Conservation (phyloP, 768 basidiomycete species). For the Leccinum subgranulosum region DNA sequence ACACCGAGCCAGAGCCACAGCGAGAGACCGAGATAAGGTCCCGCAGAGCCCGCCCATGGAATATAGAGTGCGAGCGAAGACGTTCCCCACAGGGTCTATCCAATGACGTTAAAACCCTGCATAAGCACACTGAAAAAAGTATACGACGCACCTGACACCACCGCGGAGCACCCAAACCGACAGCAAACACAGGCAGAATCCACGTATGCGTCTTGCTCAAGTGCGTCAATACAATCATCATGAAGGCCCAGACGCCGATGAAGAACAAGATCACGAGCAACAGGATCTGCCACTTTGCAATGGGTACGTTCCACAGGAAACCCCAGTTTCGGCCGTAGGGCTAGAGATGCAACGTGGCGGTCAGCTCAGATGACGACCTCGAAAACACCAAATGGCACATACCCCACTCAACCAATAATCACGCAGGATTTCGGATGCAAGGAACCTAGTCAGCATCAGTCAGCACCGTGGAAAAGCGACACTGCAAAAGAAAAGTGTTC, state of each 20-base stretch:
- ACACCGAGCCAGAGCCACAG: conserved; percentile 97
- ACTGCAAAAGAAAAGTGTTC: background rate
- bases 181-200: conserved; percentile 92
- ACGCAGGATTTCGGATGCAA: conserved; percentile 87
- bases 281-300: conserved; percentile 81
- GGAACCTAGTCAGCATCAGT: conserved; percentile 47
- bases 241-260: conserved; percentile 76
- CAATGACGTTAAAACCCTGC: conserved; percentile 2
- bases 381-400: conserved; percentile 27
- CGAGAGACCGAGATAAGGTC: conserved; percentile 86
- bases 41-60: conserved; percentile 84
- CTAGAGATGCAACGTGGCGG: conserved; percentile 33
- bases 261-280: conserved; percentile 83
- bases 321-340: conserved; percentile 94
- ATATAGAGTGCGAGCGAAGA: conserved; percentile 91
- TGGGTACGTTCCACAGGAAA: conserved; percentile 84
- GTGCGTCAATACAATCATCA: conserved; percentile 73
- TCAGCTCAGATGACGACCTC: conserved; percentile 7
- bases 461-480: background rate
- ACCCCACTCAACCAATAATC: conserved; percentile 91
- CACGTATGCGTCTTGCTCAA: conserved; percentile 95
- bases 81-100: conserved; percentile 89
- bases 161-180: conserved; percentile 88
- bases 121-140: background rate
- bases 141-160: conserved; percentile 79